phyloP scores from a whole-genome alignment of 257 asterid genomes.

The Solanum acaule region DNA sequence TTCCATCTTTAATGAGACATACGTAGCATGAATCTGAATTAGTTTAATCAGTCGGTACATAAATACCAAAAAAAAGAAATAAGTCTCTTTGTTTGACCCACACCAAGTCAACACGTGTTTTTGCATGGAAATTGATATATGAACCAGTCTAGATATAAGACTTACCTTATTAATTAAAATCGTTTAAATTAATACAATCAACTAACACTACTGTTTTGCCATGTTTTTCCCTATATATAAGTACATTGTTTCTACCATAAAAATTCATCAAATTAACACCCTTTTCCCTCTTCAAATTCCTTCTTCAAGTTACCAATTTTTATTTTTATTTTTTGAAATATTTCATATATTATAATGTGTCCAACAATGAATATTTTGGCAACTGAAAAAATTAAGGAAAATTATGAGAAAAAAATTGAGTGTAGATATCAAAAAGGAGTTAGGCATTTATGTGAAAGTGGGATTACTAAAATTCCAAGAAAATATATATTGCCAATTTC shows the following conservation, averaged over 20 bases:
- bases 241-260: neutral
- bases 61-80: neutral
- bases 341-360: neutral
- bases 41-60: neutral
- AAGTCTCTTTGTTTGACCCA: neutral
- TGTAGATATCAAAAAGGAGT: constrained; percentile 20
- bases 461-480: constrained; percentile 10
- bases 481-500: constrained; percentile 19
- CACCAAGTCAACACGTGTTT: neutral
- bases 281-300: neutral
- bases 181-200: neutral
- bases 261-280: neutral
- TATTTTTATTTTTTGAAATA: neutral
- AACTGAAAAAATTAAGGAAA: neutral
- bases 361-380: neutral
- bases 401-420: neutral
- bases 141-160: neutral
- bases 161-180: neutral
- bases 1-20: neutral
- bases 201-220: neutral
- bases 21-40: neutral
- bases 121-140: neutral
- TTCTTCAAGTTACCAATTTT: neutral
- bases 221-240: neutral
- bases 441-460: constrained; percentile 10